Base-by-base conservation (phyloP, 1,284 basidiomycete species). In the Sporisorium reilianum region DNA sequence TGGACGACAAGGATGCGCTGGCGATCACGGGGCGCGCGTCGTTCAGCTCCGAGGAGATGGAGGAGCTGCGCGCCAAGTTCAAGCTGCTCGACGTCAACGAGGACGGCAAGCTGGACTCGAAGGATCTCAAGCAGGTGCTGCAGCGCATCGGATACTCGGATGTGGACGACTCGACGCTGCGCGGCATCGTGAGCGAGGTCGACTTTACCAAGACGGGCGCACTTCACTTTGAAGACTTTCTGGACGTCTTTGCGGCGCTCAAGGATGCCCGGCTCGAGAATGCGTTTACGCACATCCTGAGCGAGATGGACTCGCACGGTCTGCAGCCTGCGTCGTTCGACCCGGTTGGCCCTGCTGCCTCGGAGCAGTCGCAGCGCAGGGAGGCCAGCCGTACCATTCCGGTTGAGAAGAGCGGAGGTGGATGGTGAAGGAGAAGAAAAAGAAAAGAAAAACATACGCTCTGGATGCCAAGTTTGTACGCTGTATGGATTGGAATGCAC, bases 31-130 rank as follows among this genome's bases (percentile, higher is more conserved):
- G 64, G 1, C 74, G 80, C 12, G 77, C 76, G 12, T 77, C 76
- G 44, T 81, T 81, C 69, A 72, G 63, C 55, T 69, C 77, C 36
- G 79, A 80, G 36, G 80, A 82, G 71, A 77, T 82, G 79, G 67
- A 77, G 18, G 66, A 77, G 53, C 69, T 82, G 34, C 60, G 72
- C 2, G 53, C 49, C 51, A 75, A 77, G 54, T 82, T 82, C 61
- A 63, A 79, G 59, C 63, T 66, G 63, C 75, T 82, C 32, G 80
- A 82, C 55, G 68, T 75, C 45, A 78, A 82, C 64, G 38, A 56
- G 7, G 80, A 82, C 53, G 79, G 77, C 48, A 79, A 79, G 62
- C 55, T 81, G 36, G 79, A 80, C 72, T 64, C 55, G 36, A 68
- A 74, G 49, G 80, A 82, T 69, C 67, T 82, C 51, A 70, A 73